phyloP scores from a whole-genome alignment of 2,329 filamentous ascomycete genomes.

The Grosmannia clavigera region DNA sequence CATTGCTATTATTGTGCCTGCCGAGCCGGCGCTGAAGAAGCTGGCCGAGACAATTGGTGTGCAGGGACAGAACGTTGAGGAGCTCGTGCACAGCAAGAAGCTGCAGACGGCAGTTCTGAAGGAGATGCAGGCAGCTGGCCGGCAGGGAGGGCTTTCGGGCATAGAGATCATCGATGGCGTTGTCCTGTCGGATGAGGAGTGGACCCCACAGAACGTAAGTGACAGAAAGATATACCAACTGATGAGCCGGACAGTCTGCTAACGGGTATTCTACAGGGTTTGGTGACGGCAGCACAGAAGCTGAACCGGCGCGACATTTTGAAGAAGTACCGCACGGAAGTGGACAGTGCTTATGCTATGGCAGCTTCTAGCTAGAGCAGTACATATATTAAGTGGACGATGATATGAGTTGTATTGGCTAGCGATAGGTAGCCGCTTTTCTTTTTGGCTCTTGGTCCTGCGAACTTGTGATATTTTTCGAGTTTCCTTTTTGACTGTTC shows the following conservation, averaged over 20 bases:
- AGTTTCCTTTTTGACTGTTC: not conserved
- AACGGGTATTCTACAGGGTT: constrained; percentile 29
- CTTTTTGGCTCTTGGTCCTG: not conserved
- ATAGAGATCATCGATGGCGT: constrained; percentile 64
- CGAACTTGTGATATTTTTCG: not conserved
- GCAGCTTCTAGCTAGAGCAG: constrained; percentile 9
- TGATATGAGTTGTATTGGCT: not conserved
- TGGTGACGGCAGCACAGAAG: constrained; percentile 60
- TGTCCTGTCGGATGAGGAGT: constrained; percentile 60
- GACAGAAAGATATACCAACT: not conserved
- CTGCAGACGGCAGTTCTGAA: constrained; percentile 49
- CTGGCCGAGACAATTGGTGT: constrained; percentile 31
- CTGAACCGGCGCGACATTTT: constrained; percentile 58
- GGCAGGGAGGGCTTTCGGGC: constrained; percentile 47
- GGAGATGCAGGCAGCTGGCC: constrained; percentile 50
- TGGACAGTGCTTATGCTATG: constrained; percentile 45
- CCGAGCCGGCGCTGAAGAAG: constrained; percentile 42
- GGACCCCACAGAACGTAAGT: constrained; percentile 63
- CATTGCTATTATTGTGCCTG: constrained; percentile 43
- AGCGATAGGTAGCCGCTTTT: not conserved
- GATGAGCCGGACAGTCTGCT: not conserved
- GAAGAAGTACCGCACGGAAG: constrained; percentile 46
- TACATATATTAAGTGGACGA: not conserved
- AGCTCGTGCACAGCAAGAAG: constrained; percentile 56
- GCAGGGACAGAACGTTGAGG: constrained; percentile 45